A percentile compares a stretch with the other conserved stretches of the same genome.
Evolutionary conservation across 169 alveolate species (phyloP).

Genomic region (Amoebophrya sp.): DNA sequence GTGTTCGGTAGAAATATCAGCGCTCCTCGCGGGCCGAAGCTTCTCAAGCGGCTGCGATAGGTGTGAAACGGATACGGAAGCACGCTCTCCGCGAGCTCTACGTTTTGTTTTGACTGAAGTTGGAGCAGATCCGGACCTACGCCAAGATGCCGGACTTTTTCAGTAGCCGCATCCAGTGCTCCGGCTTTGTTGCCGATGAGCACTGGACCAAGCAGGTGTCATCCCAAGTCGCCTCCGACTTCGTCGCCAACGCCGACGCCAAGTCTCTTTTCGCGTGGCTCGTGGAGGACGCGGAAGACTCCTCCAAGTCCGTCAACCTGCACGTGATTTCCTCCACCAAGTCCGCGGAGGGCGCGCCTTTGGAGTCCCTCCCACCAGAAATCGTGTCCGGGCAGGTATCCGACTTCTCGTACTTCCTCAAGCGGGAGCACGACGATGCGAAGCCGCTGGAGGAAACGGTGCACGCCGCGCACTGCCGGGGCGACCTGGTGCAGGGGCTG

Average conservation of each 20-base stretch:
- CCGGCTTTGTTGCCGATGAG: neutral
- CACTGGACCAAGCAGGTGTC: neutral
- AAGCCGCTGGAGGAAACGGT: neutral
- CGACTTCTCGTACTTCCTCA: neutral
- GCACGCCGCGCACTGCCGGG: neutral
- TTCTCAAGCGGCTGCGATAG: neutral
- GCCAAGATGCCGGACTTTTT: neutral
- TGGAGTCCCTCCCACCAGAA: neutral
- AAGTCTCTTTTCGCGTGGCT: neutral
- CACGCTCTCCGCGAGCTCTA: neutral
- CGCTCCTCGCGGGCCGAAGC: neutral
- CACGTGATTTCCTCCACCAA: neutral
- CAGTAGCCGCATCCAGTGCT: neutral
- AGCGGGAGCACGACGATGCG: neutral
- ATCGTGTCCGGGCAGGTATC: neutral
- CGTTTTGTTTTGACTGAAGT: too few species aligned
- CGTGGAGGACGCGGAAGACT: neutral
- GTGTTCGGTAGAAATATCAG: neutral
- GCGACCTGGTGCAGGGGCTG: conserved; percentile 18
- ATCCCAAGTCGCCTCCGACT: neutral
- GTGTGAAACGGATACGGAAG: neutral
- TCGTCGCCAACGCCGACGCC: neutral
- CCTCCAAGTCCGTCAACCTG: neutral
- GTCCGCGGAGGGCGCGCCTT: neutral
- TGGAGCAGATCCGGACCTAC: neutral